Conservation (phyloP, 129 eudicot species). For the Artemisia tridentata region DNA sequence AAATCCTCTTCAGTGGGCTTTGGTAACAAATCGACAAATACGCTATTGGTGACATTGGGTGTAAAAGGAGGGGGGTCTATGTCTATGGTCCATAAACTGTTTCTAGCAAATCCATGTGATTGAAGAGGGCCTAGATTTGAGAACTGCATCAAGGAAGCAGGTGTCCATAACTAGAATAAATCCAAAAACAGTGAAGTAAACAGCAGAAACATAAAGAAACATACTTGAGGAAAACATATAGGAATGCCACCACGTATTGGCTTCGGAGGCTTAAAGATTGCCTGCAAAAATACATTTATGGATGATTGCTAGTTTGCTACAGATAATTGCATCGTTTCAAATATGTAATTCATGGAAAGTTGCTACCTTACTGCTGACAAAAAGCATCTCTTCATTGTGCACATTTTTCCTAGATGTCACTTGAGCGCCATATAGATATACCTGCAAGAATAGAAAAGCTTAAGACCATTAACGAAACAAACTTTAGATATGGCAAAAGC, state of each 20-base stretch:
- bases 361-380: slow-evolving; percentile 71
- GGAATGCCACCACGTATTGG: slow-evolving; percentile 98
- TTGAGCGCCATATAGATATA: slow-evolving; percentile 80
- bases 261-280: slow-evolving; percentile 72
- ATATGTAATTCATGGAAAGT: background rate
- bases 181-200: slow-evolving; percentile 10
- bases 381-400: slow-evolving; percentile 67
- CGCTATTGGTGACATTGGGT: slow-evolving; percentile 38
- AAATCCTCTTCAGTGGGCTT: slow-evolving; percentile 76
- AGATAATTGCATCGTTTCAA: too few relatives aligned
- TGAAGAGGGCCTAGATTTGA: slow-evolving; percentile 66
- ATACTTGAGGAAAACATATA: slow-evolving; percentile 87
- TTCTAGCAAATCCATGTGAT: slow-evolving; percentile 92
- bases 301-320: background rate
- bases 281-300: slow-evolving; percentile 45
- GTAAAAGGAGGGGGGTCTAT: slow-evolving; percentile 44
- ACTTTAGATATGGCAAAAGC: background rate
- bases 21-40: slow-evolving; percentile 69
- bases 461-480: background rate
- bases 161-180: slow-evolving; percentile 18
- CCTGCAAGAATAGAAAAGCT: slow-evolving; percentile 15
- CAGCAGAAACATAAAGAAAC: slow-evolving; percentile 20
- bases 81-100: slow-evolving; percentile 73
- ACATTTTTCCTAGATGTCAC: slow-evolving; percentile 90
- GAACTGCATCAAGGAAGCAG: slow-evolving; percentile 50